phyloP scores from a whole-genome alignment of 768 basidiomycete species.

The Phaffia tasmanica region DNA sequence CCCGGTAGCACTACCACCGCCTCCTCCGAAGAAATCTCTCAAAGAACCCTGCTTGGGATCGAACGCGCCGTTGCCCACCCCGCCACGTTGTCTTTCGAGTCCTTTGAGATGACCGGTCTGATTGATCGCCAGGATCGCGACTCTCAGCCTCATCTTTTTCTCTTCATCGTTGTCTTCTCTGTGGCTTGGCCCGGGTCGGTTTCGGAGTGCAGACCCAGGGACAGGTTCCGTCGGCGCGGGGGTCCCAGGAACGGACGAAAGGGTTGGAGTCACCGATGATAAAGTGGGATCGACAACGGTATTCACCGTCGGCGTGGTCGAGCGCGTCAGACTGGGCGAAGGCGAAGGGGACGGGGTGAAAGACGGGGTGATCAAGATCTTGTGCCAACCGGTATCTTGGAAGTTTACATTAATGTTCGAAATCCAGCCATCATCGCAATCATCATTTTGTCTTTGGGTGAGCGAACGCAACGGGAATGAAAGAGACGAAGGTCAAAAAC shows the following conservation, averaged over 20 bases:
- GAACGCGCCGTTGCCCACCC: conserved; percentile 57
- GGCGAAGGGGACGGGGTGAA: background rate
- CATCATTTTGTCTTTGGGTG: too few relatives aligned
- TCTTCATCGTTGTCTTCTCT: too few relatives aligned
- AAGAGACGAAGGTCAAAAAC: too few relatives aligned
- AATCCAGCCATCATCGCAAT: too few relatives aligned
- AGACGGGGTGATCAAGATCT: background rate
- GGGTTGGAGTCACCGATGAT: background rate
- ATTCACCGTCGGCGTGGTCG: background rate
- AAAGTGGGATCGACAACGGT: background rate
- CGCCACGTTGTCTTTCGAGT: conserved; percentile 55
- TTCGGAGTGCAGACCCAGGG: background rate
- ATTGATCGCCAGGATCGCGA: conserved; percentile 35
- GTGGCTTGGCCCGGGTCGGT: background rate
- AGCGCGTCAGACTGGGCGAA: background rate
- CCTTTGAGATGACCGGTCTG: conserved; percentile 38
- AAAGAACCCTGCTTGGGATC: conserved; percentile 69
- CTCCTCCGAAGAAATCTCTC: conserved; percentile 71
- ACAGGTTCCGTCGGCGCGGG: conserved; percentile 3
- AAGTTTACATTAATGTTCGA: background rate
- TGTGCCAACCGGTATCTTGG: conserved; percentile 11
- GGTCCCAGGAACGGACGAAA: conserved; percentile 15
- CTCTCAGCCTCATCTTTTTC: conserved; percentile 16
- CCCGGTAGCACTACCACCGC: conserved; percentile 20
- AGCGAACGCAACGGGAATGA: background rate